phyloP scores from a whole-genome alignment of 805 yeast genomes.

The Ogataea paraovalis region DNA sequence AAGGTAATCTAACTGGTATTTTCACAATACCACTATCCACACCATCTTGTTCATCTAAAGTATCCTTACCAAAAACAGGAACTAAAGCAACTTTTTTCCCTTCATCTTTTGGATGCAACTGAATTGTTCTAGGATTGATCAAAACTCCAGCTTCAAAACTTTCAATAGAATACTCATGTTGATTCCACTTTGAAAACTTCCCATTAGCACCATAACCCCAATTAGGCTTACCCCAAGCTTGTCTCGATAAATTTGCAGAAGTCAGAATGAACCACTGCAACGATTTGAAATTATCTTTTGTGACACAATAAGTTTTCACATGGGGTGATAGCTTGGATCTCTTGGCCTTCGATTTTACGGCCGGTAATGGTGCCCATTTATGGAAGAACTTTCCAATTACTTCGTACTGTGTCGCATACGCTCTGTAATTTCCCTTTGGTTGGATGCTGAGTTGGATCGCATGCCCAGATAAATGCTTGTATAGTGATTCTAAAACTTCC shows the following conservation, averaged over 20 bases:
- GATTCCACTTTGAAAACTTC: slow-evolving; percentile 5
- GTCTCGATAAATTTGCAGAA: slow-evolving; percentile 69
- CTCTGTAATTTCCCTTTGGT: slow-evolving; percentile 15
- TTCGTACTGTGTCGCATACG: slow-evolving; percentile 34
- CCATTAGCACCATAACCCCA: slow-evolving; percentile 17
- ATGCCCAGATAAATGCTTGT: slow-evolving; percentile 24
- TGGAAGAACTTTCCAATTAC: slow-evolving; percentile 41
- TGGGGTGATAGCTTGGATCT: slow-evolving; percentile 41
- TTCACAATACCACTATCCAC: slow-evolving; percentile 1
- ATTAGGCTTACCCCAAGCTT: slow-evolving; percentile 70
- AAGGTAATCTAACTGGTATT: slow-evolving; percentile 50
- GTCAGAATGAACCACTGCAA: slow-evolving; percentile 70
- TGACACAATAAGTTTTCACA: slow-evolving; percentile 60
- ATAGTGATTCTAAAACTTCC: slow-evolving; percentile 21
- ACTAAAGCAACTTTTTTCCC: slow-evolving; percentile 24
- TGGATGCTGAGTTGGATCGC: slow-evolving; percentile 24
- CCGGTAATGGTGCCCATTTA: slow-evolving; percentile 36
- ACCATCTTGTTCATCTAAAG: slow-evolving; percentile 3
- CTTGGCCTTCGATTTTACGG: slow-evolving; percentile 18
- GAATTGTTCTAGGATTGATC: slow-evolving; percentile 31
- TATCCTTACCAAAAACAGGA: slow-evolving; percentile 43
- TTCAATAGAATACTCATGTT: slow-evolving; percentile 31
- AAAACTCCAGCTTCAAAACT: slow-evolving; percentile 57
- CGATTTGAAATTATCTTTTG: slow-evolving; percentile 45
- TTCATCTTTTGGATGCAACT: slow-evolving; percentile 5